Base-by-base conservation (phyloP, 768 basidiomycete species). In the Suillus subluteus region DNA sequence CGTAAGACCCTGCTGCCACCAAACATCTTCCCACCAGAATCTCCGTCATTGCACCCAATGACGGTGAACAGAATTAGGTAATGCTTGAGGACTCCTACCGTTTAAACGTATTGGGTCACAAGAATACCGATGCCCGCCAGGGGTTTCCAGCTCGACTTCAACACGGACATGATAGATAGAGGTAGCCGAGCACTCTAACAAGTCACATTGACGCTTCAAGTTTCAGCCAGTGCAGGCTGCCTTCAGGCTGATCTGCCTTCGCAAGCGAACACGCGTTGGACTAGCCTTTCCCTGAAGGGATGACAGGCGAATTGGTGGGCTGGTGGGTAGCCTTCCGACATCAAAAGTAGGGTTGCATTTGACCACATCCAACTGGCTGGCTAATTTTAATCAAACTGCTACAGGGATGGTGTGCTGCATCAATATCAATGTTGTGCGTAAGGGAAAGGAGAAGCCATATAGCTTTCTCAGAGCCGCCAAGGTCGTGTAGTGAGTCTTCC, bases 11-110 rank as follows among this genome's bases (percentile, higher is more conserved):
- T 46, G 64, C 72, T 44, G 66, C 40, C 4, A 44, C 16, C 56
- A 68, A n/a, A 26, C 55, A 56, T 74, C 74, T 38, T 75, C 74
- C 68, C 70, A 74, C 67, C 72, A 62, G 41, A 72, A 54, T 16
- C 15, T 63, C 30, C 46, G 63, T 65, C 54, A 9, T 37, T 44
- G 59, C 62, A 56, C 6, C 21, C 12, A 15, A n/a, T 56, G 35
- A 56, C 37, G 12, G 12, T 6, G 21, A n/a, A 6, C 6, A 56
- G 54, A 32, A 32, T 56, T 56, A 37, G 21, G 35, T 37, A 56
- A 56, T n/a, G 21, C 12, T 37, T 5, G 12, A 37, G 21, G 55
- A 35, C 55, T 35, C 35, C 55, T 56, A 12, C 32, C 12, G 32
- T n/a, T 15, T 6, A 37, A 6, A 56, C 12, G 6, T 37, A 37